phyloP scores from a whole-genome alignment of 140 eudicot genomes.

The Cichorium intybus region DNA sequence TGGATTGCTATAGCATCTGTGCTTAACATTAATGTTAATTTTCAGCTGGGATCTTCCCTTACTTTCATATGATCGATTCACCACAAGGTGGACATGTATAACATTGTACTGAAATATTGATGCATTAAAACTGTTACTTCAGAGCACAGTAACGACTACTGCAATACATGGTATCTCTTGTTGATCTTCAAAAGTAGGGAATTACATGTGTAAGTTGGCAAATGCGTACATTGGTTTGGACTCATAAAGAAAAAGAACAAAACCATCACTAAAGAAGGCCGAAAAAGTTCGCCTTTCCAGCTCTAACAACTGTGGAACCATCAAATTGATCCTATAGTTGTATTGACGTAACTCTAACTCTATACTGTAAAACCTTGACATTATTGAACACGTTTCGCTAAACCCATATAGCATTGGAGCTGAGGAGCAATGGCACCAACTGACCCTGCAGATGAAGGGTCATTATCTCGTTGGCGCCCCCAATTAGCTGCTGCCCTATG shows the following conservation, averaged over 20 bases:
- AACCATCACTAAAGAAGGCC: conserved; percentile 14
- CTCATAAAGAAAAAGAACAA: background rate
- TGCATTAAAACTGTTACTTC: conserved; percentile 3
- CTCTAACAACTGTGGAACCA: conserved; percentile 24
- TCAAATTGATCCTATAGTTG: conserved; percentile 19
- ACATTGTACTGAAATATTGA: background rate
- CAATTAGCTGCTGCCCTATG: conserved; percentile 48
- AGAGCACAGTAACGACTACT: background rate
- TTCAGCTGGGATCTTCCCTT: background rate
- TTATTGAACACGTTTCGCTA: conserved; percentile 16
- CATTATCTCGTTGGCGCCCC: conserved; percentile 55
- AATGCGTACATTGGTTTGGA: conserved; percentile 23
- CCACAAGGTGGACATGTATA: conserved; percentile 1
- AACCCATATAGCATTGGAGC: conserved; percentile 62
- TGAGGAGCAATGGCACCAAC: conserved; percentile 54
- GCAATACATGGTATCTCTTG: conserved; percentile 17
- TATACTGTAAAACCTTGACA: background rate
- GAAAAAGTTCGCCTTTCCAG: conserved; percentile 20
- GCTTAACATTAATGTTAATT: background rate
- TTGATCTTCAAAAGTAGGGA: conserved; percentile 15
- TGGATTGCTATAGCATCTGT: too few relatives aligned
- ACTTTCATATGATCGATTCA: background rate
- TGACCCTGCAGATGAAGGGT: conserved; percentile 40
- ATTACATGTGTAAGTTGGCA: conserved; percentile 20
- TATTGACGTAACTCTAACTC: conserved; percentile 13